Conservation (phyloP, 148 eudicot species). For the Pharnaceum exiguum region DNA sequence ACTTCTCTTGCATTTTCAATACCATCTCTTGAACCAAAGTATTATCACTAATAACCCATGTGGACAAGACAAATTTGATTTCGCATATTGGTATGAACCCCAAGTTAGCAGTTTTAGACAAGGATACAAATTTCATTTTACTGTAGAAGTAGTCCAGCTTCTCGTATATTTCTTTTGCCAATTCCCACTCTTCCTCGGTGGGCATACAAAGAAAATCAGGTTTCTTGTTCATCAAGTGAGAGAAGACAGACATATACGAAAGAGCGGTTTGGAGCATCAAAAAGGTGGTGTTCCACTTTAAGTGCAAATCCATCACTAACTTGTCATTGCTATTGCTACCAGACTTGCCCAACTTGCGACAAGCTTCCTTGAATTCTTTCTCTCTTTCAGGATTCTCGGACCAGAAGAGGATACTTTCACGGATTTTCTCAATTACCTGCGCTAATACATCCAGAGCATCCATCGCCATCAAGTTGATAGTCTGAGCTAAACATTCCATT, state of each 20-base stretch:
- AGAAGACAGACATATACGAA: slow-evolving; percentile 8
- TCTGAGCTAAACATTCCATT: slow-evolving; percentile 21
- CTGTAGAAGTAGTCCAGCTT: neutral
- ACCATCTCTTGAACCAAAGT: neutral
- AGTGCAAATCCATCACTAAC: slow-evolving; percentile 6
- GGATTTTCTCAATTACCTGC: slow-evolving; percentile 16
- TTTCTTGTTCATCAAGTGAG: neutral
- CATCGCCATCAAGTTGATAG: slow-evolving; percentile 22
- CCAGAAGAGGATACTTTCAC: slow-evolving; percentile 25
- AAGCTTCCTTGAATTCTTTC: slow-evolving; percentile 17
- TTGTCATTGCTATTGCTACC: neutral
- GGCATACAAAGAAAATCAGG: no score
- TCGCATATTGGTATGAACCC: neutral
- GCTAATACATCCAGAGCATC: slow-evolving; percentile 23
- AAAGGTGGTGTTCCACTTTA: slow-evolving; percentile 25
- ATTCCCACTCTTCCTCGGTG: slow-evolving; percentile 11
- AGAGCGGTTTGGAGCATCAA: slow-evolving; percentile 16
- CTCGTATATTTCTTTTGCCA: neutral
- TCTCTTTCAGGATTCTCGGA: slow-evolving; percentile 13
- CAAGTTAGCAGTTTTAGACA: no score
- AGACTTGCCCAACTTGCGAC: neutral
- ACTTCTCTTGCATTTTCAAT: neutral
- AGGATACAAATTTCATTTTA: no score
- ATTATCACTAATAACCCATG: neutral
- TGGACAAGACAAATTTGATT: neutral